phyloP scores from a whole-genome alignment of 2,329 filamentous ascomycete species.

The Plectosphaerella plurivora region DNA sequence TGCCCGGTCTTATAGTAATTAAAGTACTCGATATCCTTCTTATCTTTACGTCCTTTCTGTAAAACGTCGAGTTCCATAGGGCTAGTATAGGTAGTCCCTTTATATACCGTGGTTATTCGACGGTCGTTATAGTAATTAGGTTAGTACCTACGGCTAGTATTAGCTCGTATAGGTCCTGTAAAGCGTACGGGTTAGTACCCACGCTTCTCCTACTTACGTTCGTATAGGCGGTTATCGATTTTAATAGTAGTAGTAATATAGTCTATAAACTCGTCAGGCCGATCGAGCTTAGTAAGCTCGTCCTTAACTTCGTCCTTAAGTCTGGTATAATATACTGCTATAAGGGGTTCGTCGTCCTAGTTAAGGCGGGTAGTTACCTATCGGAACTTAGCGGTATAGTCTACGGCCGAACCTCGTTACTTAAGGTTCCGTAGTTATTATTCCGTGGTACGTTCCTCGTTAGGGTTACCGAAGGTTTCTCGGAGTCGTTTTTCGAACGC shows the following conservation, averaged over 20 bases:
- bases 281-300: neutral
- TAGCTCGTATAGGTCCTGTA: too few relatives aligned
- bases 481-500: too few relatives aligned
- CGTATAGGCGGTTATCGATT: neutral
- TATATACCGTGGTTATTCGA: too few relatives aligned
- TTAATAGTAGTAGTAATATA: neutral
- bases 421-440: neutral
- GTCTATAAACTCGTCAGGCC: neutral
- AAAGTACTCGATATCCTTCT: neutral
- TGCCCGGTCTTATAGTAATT: neutral
- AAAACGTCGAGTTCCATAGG: neutral
- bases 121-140: too few relatives aligned
- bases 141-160: too few relatives aligned
- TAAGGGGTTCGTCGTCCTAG: neutral
- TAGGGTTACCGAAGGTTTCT: slow-evolving; percentile 1
- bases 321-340: neutral
- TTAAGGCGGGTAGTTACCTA: neutral
- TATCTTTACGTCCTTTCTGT: neutral
- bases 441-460: neutral
- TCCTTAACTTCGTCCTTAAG: neutral
- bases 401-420: neutral
- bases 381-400: neutral
- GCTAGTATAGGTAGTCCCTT: neutral
- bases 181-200: too few relatives aligned
- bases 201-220: neutral